Evolutionary conservation across 139 green algal species (phyloP).

Genomic region (Diplosphaera chodatii): DNA sequence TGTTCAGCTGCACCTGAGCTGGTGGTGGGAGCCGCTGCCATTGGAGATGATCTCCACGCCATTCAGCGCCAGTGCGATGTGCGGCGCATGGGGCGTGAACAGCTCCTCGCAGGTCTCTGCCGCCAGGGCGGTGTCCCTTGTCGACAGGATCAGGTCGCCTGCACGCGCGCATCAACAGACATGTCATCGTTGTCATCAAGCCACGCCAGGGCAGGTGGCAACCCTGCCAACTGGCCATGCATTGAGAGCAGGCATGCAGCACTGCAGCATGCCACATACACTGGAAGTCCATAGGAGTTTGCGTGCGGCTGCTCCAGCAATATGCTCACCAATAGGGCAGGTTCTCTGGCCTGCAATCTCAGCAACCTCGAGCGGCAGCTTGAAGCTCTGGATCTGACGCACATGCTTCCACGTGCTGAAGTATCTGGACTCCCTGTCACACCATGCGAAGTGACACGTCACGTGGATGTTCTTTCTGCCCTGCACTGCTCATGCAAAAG

Average conservation of each 20-base stretch:
- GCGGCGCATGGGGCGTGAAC: conserved; percentile 79
- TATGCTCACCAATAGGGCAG: conserved; percentile 73
- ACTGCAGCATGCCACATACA: too few relatives aligned
- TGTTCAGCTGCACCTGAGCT: conserved; percentile 26
- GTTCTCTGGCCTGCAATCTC: conserved; percentile 52
- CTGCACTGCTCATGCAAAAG: too few relatives aligned
- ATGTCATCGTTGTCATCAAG: too few relatives aligned
- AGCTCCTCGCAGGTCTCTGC: conserved; percentile 95
- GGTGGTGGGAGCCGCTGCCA: conserved; percentile 88
- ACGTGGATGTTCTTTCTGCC: too few relatives aligned
- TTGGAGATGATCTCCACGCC: conserved; percentile 94
- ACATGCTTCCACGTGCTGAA: conserved; percentile 83
- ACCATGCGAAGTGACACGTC: too few relatives aligned
- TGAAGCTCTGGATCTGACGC: conserved; percentile 55
- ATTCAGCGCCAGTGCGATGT: conserved; percentile 70
- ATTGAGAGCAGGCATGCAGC: too few relatives aligned
- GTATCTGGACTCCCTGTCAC: conserved; percentile 76
- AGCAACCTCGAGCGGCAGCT: conserved; percentile 55
- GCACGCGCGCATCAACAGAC: too few relatives aligned
- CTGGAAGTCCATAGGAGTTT: too few relatives aligned
- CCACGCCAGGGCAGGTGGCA: conserved; percentile 54
- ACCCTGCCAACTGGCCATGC: too few relatives aligned
- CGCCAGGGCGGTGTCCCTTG: conserved; percentile 65
- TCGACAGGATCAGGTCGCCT: conserved; percentile 10
- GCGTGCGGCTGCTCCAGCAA: too few relatives aligned